Percentiles rank a stretch among this genome's conserved stretches.
These are phyloP conservation scores for Mantamonas sphyraenae DNA, from an alignment of 78 protist genomes.

Conservation along the genomic window DNA sequence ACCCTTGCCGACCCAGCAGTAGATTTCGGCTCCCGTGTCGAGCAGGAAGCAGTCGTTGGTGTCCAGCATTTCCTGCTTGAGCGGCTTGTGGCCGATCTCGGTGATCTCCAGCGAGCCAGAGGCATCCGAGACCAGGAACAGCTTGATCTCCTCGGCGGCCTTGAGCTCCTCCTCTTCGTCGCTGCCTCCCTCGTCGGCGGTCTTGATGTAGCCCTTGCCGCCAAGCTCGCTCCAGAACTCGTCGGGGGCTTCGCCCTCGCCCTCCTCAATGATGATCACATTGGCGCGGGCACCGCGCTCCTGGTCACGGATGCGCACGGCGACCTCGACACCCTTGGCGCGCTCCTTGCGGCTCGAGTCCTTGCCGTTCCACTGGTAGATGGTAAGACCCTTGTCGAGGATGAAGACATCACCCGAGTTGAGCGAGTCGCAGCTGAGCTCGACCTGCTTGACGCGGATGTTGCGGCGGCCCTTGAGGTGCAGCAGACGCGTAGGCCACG, in stretches of 20 bases:
- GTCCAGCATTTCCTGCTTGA: conserved; percentile 18
- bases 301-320: neutral
- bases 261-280: conserved; percentile 14
- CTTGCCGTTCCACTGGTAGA: conserved; percentile 50
- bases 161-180: conserved; percentile 13
- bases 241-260: conserved; percentile 11
- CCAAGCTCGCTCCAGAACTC: conserved; percentile 31
- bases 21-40: conserved; percentile 38
- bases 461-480: conserved; percentile 50
- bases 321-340: conserved; percentile 36
- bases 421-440: neutral
- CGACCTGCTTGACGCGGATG: conserved; percentile 25
- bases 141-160: neutral
- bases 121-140: conserved; percentile 26
- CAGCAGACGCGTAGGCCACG: conserved; percentile 16
- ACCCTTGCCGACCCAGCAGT: conserved; percentile 55
- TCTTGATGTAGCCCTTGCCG: neutral
- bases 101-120: neutral
- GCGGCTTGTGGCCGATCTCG: neutral
- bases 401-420: conserved; percentile 63
- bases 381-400: conserved; percentile 14
- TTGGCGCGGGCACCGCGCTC: conserved; percentile 34
- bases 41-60: conserved; percentile 41
- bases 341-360: conserved; percentile 17
- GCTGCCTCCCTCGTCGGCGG: conserved; percentile 37